phyloP scores from a whole-genome alignment of 1,139 yeast species.

The Geotrichum bryndzae region DNA sequence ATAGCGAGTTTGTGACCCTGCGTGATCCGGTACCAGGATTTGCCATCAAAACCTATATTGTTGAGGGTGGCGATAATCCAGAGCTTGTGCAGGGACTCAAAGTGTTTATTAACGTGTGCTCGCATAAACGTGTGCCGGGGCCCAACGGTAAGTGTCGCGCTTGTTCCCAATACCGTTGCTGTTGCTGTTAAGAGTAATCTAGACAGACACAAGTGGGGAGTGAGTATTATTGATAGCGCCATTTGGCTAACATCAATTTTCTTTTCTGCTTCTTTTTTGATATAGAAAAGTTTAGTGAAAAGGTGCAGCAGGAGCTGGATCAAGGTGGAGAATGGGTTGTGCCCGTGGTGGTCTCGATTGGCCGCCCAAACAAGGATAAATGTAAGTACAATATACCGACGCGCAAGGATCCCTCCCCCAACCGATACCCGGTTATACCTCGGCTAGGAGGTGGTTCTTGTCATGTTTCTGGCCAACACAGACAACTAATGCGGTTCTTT shows the following conservation, averaged over 20 bases:
- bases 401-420: background rate
- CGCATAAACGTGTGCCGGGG: slow-evolving; percentile 57
- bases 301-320: slow-evolving; percentile 44
- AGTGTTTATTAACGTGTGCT: slow-evolving; percentile 73
- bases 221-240: too few relatives aligned
- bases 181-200: background rate
- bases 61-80: slow-evolving; percentile 32
- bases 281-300: slow-evolving; percentile 50
- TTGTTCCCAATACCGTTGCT: background rate
- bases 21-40: slow-evolving; percentile 38
- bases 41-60: slow-evolving; percentile 56
- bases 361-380: slow-evolving; percentile 54
- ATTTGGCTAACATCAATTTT: background rate
- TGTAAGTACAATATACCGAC: slow-evolving; percentile 1
- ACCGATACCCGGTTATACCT: too few relatives aligned
- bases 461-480: background rate
- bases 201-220: too few relatives aligned
- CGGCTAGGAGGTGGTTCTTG: too few relatives aligned
- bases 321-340: slow-evolving; percentile 71
- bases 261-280: background rate
- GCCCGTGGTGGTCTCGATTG: slow-evolving; percentile 63
- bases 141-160: slow-evolving; percentile 34
- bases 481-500: background rate
- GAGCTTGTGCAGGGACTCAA: slow-evolving; percentile 44
- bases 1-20: slow-evolving; percentile 10